These are phyloP conservation scores for Cucumis melo DNA, from an alignment of 306 rosid species.

Conservation along the genomic window DNA sequence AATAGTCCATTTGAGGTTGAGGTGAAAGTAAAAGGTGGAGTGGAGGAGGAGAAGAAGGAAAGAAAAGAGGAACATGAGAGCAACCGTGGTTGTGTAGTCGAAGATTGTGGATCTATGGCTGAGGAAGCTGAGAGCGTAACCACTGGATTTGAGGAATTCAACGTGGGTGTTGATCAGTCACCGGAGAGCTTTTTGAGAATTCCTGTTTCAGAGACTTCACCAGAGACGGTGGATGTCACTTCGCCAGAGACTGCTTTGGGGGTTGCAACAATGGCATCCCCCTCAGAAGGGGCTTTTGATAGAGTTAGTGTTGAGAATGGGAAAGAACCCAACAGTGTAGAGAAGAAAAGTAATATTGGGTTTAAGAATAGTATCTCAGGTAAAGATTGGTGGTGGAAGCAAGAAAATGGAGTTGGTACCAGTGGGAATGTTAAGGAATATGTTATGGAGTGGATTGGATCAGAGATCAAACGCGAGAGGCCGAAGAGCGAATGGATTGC, in stretches of 20 bases:
- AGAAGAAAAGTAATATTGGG: slow-evolving; percentile 22
- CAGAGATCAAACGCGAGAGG: slow-evolving; percentile 50
- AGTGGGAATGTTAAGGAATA: slow-evolving; percentile 63
- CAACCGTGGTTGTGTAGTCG: slow-evolving; percentile 24
- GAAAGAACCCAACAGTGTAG: slow-evolving; percentile 15
- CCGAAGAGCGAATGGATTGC: slow-evolving; percentile 28
- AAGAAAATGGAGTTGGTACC: slow-evolving; percentile 34
- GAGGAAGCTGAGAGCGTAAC: slow-evolving; percentile 62
- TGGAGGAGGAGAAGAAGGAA: slow-evolving; percentile 13
- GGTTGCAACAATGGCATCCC: slow-evolving; percentile 7
- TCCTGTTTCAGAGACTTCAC: slow-evolving; percentile 20
- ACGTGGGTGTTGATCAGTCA: slow-evolving; percentile 35
- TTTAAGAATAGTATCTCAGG: slow-evolving; percentile 21
- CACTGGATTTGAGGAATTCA: slow-evolving; percentile 40
- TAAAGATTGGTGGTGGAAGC: slow-evolving; percentile 74
- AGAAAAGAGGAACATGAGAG: slow-evolving; percentile 25
- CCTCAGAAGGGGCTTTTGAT: slow-evolving; percentile 7
- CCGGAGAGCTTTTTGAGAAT: slow-evolving; percentile 25
- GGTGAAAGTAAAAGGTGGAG: slow-evolving; percentile 15
- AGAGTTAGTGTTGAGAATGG: slow-evolving; percentile 24
- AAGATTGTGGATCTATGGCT: slow-evolving; percentile 56
- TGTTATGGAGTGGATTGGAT: slow-evolving; percentile 91
- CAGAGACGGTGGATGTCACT: slow-evolving; percentile 16
- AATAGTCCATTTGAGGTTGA: slow-evolving; percentile 13
- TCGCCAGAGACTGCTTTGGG: slow-evolving; percentile 26